A percentile compares a stretch with the other conserved stretches of the same genome.
These are phyloP conservation scores for Serendipita sp. DNA, from an alignment of 768 basidiomycete species.

Conservation along the genomic window DNA sequence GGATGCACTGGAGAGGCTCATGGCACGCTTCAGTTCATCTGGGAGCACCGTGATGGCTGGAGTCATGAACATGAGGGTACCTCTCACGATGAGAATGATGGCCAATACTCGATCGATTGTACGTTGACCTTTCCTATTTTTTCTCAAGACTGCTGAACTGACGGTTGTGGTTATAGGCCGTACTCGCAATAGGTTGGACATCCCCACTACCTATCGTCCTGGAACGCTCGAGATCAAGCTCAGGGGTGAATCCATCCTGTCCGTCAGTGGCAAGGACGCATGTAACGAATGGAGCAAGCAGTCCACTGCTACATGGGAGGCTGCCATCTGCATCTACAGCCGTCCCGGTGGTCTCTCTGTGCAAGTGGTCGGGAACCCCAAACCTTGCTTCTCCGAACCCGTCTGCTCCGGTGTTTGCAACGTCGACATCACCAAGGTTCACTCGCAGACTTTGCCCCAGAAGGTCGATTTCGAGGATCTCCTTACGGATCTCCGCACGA, in stretches of 20 bases:
- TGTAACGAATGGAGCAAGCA: constrained; percentile 14
- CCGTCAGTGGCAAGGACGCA: constrained; percentile 13
- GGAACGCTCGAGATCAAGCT: constrained; percentile 18
- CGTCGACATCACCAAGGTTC: constrained; percentile 4
- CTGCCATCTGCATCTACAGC: constrained; percentile 13
- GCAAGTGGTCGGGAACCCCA: constrained; percentile 11
- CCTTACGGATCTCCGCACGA: constrained; percentile 14
- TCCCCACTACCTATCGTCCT: constrained; percentile 17
- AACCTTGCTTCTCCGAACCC: constrained; percentile 12
- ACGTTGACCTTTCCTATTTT: not conserved
- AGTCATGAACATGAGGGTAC: constrained; percentile 8
- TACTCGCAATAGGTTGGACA: constrained; percentile 18
- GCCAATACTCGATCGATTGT: constrained; percentile 6
- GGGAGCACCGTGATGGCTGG: constrained; percentile 19
- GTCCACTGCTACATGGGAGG: constrained; percentile 16
- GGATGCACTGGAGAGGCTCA: constrained; percentile 3
- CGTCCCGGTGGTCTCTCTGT: constrained; percentile 16
- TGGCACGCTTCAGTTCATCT: constrained; percentile 14
- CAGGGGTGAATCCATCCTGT: constrained; percentile 16
- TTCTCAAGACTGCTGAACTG: not conserved
- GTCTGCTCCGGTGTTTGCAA: not conserved
- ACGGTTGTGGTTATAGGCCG: constrained; percentile 13
- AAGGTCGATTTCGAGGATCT: constrained; percentile 16
- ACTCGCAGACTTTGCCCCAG: constrained; percentile 14
- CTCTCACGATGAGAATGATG: constrained; percentile 14